Percentiles rank a stretch among this genome's conserved stretches.
Conservation (phyloP, 2,329 filamentous ascomycete genomes). For the Tolypocladium capitatum region DNA sequence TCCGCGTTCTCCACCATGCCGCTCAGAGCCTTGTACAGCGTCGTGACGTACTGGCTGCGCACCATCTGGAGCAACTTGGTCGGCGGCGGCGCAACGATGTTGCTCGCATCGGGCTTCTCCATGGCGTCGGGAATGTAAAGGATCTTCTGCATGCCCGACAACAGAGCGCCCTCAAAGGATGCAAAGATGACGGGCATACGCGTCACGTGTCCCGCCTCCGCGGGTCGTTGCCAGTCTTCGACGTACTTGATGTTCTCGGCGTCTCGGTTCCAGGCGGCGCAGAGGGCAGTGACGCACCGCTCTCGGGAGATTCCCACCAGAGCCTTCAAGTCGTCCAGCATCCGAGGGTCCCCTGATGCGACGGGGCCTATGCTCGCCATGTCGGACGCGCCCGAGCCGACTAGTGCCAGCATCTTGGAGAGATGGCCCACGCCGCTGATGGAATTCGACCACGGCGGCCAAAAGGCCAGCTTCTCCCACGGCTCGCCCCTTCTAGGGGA, state of each 20-base stretch:
- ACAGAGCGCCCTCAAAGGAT: constrained; percentile 68
- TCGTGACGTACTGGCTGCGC: constrained; percentile 81
- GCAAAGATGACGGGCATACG: constrained; percentile 81
- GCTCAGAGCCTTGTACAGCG: constrained; percentile 83
- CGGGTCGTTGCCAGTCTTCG: constrained; percentile 82
- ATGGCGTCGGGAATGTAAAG: constrained; percentile 82
- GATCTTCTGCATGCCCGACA: constrained; percentile 87
- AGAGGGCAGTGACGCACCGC: constrained; percentile 72
- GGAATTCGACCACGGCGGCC: constrained; percentile 87
- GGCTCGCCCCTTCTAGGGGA: constrained; percentile 68
- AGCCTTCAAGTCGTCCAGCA: constrained; percentile 58
- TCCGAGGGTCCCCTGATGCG: constrained; percentile 36
- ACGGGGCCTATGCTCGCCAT: constrained; percentile 65
- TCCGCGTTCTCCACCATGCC: constrained; percentile 97
- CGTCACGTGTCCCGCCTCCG: constrained; percentile 75
- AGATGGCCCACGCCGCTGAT: constrained; percentile 87
- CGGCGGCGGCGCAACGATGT: constrained; percentile 75
- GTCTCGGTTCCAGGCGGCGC: constrained; percentile 84
- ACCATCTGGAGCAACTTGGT: constrained; percentile 85
- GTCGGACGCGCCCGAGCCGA: constrained; percentile 79
- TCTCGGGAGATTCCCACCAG: constrained; percentile 72
- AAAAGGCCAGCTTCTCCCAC: constrained; percentile 93
- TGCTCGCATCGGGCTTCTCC: constrained; percentile 55
- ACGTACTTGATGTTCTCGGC: constrained; percentile 84
- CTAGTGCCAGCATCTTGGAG: constrained; percentile 63